Evolutionary conservation across 768 basidiomycete genomes (phyloP), one percentile per base, ranked within the genome.

Genomic region (Pseudohyphozyma bogoriensis): DNA sequence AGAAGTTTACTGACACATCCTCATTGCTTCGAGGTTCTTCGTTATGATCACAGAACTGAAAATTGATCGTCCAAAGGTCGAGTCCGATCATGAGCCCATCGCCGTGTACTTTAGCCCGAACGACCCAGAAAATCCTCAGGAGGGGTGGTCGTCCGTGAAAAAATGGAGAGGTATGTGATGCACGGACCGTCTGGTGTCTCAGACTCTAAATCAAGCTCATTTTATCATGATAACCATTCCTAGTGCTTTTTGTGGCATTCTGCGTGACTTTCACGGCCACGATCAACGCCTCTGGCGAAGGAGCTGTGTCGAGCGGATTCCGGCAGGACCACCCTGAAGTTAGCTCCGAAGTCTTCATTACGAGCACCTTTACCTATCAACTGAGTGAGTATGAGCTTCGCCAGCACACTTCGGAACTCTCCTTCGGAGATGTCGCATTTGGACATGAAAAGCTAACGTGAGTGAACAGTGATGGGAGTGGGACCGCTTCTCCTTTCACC

Each of bases 101-200:
- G 37, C 55, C 2, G 61, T 69, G 4, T 32, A 54, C 12, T 70
- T 70, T 46, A 59, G 28, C 3, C 42, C 49, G 13, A 12, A 46
- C 29, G 69, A 70, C 40, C 59, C 62, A 9, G 69, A 70, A 47
- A 52, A 68, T 50, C 69, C 69, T 0, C 54, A 59, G 37, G 53
- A 64, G 33, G 63, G 68, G 18, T 60, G 62, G 64, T 39, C 56
- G 15, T 37, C 26, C 20, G 13, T 52, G 31, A 68, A 68, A 63
- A 56, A 64, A 6, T 68, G 64, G 52, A 36, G 61, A 20, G 63
- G 66, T 68, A 24, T 20, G 62, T 42, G 5, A n/a, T n/a, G n/a
- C n/a, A n/a, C n/a, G n/a, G n/a, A n/a, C n/a, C n/a, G n/a, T 1
- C 32, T 24, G 12, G 32, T 2, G 10, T 52, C 4, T 20, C 35